Evolutionary conservation across 805 yeast species (phyloP), one percentile per base, ranked within the genome.

Genomic region (Metschnikowia noctiluminum): DNA sequence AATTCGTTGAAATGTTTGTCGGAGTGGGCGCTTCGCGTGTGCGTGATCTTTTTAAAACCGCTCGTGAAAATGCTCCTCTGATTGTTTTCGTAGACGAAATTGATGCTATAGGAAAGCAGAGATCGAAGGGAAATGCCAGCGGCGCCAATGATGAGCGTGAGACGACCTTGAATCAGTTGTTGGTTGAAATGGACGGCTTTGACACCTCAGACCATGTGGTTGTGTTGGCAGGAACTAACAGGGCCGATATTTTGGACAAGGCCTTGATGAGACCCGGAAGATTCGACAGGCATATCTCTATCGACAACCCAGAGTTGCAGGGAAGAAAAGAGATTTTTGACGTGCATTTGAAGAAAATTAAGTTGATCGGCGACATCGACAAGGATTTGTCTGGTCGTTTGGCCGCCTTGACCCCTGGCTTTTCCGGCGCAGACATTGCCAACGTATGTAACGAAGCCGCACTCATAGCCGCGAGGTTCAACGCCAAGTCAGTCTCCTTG

Each of bases 1-100:
- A 92, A 67, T 92, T 92, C 59, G 96, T 94, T 13, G 98, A 92
- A 67, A 94, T 92, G 98, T 94, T 90, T 74, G 98, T 91, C 31
- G 99, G 99, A 76, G 97, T 92, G 21, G 99, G 99, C 73, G 98
- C 99, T 2, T 87, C 96, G 14, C 82, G 99, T 66, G 99, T 94
- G 31, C 90, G 99, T 65, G 99, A 94, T 66, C 74, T 94, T 59
- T 94, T 94, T 72, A 80, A 85, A 54, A 87, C 88, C 31, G 99
- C 99, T 1, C 80, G 98, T 61, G 89, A 88, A 64, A 82, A 85
- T 67, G 96, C 99, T 0, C 99, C 99, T 12, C 78, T 95, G 36
- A 94, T 94, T 61, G 82, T 94, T 13, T 95, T 94, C 60, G 91
- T 94, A 42, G 99, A 94, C 74, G 99, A 94, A 71, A 94, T 94